These are phyloP conservation scores for Hypoxylon sp. DNA, from an alignment of 2,329 filamentous ascomycete genomes.

Conservation along the genomic window DNA sequence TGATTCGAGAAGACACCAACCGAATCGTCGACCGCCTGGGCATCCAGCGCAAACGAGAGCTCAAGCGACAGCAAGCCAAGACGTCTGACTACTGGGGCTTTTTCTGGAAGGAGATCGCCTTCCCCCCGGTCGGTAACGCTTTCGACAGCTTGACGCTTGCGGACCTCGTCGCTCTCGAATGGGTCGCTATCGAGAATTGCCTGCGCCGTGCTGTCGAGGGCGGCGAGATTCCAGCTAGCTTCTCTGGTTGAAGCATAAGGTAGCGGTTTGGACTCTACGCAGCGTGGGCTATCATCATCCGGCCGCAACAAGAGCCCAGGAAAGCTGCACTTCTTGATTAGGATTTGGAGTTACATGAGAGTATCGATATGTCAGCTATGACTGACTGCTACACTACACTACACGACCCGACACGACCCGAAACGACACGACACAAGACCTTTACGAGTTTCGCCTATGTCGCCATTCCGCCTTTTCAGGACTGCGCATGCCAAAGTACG, in stretches of 20 bases:
- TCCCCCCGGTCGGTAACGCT: constrained; percentile 53
- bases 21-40: constrained; percentile 56
- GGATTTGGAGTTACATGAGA: background rate
- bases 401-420: no score
- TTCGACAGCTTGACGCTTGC: constrained; percentile 65
- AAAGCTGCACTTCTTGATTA: background rate
- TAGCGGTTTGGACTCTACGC: background rate
- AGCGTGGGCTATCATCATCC: background rate
- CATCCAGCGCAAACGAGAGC: constrained; percentile 57
- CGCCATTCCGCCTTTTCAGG: background rate
- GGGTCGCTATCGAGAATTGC: constrained; percentile 62
- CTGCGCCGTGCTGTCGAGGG: constrained; percentile 53
- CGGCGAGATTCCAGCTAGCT: constrained; percentile 19
- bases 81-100: constrained; percentile 65
- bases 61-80: constrained; percentile 51
- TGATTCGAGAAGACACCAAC: constrained; percentile 66
- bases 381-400: background rate
- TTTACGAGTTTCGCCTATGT: background rate
- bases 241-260: background rate
- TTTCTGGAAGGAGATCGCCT: constrained; percentile 63
- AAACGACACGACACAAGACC: no score
- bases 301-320: background rate
- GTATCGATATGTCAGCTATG: background rate
- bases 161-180: constrained; percentile 61
- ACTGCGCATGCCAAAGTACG: background rate